These are phyloP conservation scores for Poronia punctata DNA, from an alignment of 495 filamentous ascomycete genomes.

Conservation along the genomic window DNA sequence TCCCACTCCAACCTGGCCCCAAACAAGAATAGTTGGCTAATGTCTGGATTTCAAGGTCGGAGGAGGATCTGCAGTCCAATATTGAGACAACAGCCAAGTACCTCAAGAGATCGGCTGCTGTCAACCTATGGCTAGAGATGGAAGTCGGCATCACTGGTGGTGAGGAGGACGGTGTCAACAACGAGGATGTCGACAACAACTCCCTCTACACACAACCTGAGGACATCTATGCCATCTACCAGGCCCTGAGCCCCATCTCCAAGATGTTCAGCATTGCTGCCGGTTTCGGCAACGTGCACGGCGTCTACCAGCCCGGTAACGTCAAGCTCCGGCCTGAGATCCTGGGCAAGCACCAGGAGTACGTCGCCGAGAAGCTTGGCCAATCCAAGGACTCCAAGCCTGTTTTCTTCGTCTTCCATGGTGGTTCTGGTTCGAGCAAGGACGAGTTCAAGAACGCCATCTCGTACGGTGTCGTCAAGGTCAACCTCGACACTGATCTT, in stretches of 20 bases:
- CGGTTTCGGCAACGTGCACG: conserved; percentile 98
- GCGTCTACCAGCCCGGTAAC: conserved; percentile 98
- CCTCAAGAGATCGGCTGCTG: conserved; percentile 80
- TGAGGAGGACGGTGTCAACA: conserved; percentile 92
- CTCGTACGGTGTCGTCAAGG: conserved; percentile 92
- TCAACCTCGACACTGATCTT: conserved; percentile 88
- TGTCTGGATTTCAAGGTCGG: conserved; percentile 32
- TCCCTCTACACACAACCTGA: conserved; percentile 96
- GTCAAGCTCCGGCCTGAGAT: conserved; percentile 92
- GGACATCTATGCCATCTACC: conserved; percentile 85
- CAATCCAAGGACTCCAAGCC: conserved; percentile 69
- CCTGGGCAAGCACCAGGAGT: conserved; percentile 81
- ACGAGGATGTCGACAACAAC: conserved; percentile 86
- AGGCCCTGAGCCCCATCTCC: conserved; percentile 70
- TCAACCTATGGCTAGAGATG: conserved; percentile 99
- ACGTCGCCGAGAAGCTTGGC: conserved; percentile 10
- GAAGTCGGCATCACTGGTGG: conserved; percentile 93
- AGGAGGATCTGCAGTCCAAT: conserved; percentile 85
- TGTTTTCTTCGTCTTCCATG: conserved; percentile 99
- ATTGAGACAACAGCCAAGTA: conserved; percentile 85
- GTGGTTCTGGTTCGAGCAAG: conserved; percentile 85
- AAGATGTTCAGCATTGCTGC: conserved; percentile 97
- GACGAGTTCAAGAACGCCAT: conserved; percentile 84
- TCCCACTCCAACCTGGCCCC: no score
- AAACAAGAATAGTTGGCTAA: background rate